These are phyloP conservation scores for Quercus mongolica DNA, from an alignment of 306 rosid species.

Conservation along the genomic window DNA sequence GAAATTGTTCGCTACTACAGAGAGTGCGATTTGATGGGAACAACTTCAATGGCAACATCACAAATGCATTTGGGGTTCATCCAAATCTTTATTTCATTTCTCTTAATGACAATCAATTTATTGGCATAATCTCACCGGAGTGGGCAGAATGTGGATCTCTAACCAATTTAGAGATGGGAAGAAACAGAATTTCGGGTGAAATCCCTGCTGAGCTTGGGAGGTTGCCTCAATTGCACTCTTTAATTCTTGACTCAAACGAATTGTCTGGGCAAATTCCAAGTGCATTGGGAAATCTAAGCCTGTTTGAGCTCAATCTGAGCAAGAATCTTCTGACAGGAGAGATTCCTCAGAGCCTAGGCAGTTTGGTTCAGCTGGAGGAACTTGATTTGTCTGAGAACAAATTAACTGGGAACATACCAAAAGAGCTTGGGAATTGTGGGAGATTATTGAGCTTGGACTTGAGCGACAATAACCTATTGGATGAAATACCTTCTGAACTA, in stretches of 20 bases:
- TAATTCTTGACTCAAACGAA: constrained; percentile 34
- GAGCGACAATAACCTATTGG: constrained; percentile 48
- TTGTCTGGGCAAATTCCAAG: constrained; percentile 44
- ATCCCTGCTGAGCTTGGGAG: constrained; percentile 49
- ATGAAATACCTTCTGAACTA: constrained; percentile 42
- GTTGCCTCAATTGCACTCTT: constrained; percentile 20
- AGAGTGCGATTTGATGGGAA: constrained; percentile 57
- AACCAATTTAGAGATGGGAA: constrained; percentile 34
- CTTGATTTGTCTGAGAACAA: constrained; percentile 59
- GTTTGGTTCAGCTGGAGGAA: constrained; percentile 17
- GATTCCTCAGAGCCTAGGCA: constrained; percentile 30
- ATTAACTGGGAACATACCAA: constrained; percentile 43
- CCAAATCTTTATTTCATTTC: constrained; percentile 27
- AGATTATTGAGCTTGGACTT: constrained; percentile 39
- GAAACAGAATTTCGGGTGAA: constrained; percentile 54
- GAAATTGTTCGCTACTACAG: constrained; percentile 39
- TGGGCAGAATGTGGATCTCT: constrained; percentile 55
- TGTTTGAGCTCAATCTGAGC: constrained; percentile 39
- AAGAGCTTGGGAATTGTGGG: constrained; percentile 19
- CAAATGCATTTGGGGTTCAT: constrained; percentile 39
- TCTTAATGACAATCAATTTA: constrained; percentile 24
- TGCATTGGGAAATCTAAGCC: constrained; percentile 42
- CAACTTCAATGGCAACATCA: constrained; percentile 51
- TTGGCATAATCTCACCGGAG: constrained; percentile 23
- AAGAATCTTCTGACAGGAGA: constrained; percentile 47